Evolutionary conservation across 2,329 filamentous ascomycete genomes (phyloP), one percentile per base, ranked within the genome.

Genomic region (Fusarium haematococcum): DNA sequence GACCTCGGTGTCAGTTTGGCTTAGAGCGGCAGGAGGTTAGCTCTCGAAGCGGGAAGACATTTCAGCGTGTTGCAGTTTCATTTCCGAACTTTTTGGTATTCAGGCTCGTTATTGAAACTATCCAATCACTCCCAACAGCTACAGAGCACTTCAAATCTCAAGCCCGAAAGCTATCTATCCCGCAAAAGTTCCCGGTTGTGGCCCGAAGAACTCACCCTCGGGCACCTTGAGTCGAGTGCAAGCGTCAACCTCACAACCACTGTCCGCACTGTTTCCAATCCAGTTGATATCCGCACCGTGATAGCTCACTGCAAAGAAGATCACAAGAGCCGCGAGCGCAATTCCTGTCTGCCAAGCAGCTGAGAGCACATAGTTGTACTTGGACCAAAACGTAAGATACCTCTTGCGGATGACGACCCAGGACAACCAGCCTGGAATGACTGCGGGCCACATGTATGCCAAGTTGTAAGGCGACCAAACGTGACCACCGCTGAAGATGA

Each of bases 331-430:
- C 0, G 85, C 77, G 35, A 89, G 81, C 10, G 86, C 86, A 23
- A 89, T 83, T 1, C 82, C 86, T 0, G 83, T 81, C 3, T 82
- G 84, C 67, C 86, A 84, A 1, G 86, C 81, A 1, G 86, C 85
- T 1, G 87, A 86, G 2, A 88, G 79, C 6, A 88, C 85, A 63
- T 86, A 88, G 72, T 87, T 84, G 75, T 84, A 84, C 80, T 88
- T 88, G 66, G 85, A 82, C 87, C 88, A 89, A 72, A 88, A 85
- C 0, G 76, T 82, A 18, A 87, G 81, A 73, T 84, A 87, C 13
- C 85, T 82, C 39, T 77, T 77, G 56, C 85, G 84, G 54, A 87
- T 75, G 60, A 83, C 86, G 9, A 87, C 79, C 85, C 86, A 88
- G 5, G 85, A 86, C 20, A 86, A 69, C 78, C 81, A 86, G 5